phyloP scores from a whole-genome alignment of 225 moss, liverwort and hornwort species.

The Neckera pumila region DNA sequence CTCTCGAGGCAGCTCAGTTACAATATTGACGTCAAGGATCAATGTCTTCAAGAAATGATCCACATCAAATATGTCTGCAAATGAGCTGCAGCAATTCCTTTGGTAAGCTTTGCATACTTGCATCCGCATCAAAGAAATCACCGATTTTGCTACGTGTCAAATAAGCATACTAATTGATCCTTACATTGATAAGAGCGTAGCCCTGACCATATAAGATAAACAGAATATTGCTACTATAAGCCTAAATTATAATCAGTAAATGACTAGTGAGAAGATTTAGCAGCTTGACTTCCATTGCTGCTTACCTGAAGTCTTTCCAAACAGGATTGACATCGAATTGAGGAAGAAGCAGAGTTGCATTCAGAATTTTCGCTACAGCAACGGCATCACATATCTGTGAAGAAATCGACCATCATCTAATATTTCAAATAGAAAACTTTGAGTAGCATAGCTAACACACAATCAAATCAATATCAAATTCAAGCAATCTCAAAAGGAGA shows the following conservation, averaged over 20 bases:
- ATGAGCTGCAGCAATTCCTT: slow-evolving; percentile 57
- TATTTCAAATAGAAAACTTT: background rate
- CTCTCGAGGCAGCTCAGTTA: slow-evolving; percentile 57
- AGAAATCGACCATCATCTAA: background rate
- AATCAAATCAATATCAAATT: background rate
- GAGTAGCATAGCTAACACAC: background rate
- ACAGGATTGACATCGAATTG: slow-evolving; percentile 83
- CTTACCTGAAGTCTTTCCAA: slow-evolving; percentile 87
- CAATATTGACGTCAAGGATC: slow-evolving; percentile 54
- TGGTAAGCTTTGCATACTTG: background rate
- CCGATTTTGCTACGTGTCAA: background rate
- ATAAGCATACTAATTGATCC: background rate
- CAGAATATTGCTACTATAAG: background rate
- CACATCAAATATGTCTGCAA: slow-evolving; percentile 88
- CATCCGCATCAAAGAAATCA: background rate
- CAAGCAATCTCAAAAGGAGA: background rate
- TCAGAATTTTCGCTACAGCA: slow-evolving; percentile 83
- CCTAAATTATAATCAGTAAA: background rate
- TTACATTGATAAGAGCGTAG: background rate
- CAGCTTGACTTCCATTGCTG: background rate
- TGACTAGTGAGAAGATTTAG: background rate
- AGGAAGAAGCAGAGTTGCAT: slow-evolving; percentile 78
- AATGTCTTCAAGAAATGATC: slow-evolving; percentile 65
- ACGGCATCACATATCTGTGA: slow-evolving; percentile 90
- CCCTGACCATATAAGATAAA: background rate